These are phyloP conservation scores for Sclerotinia borealis DNA, from an alignment of 2,329 filamentous ascomycete genomes.

Conservation along the genomic window DNA sequence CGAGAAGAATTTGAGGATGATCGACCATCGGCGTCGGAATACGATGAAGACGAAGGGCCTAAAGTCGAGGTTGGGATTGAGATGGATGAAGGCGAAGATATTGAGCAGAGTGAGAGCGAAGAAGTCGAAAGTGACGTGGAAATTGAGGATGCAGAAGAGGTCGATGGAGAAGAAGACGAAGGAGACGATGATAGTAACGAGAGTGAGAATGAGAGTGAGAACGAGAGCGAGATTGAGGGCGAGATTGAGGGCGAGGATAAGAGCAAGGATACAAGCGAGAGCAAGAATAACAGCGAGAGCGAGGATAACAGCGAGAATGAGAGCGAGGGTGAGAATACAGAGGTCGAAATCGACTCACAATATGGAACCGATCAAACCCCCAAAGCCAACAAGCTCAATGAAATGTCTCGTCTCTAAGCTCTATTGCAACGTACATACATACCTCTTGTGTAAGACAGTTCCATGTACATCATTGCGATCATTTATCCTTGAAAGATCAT, in stretches of 20 bases:
- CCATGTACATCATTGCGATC: background rate
- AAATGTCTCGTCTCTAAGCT: background rate
- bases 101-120: background rate
- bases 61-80: background rate
- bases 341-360: background rate
- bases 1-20: slow-evolving; percentile 6
- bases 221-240: background rate
- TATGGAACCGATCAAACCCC: background rate
- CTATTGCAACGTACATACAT: background rate
- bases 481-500: background rate
- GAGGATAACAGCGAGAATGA: background rate
- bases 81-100: background rate
- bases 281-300: background rate
- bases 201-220: background rate
- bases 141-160: background rate
- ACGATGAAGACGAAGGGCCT: slow-evolving; percentile 1
- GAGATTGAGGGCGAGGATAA: background rate
- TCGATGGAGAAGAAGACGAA: background rate
- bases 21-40: background rate
- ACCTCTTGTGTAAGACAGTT: background rate
- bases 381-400: background rate
- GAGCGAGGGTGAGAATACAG: background rate
- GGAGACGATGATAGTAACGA: background rate
- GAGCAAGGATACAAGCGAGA: background rate
- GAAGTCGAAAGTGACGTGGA: background rate